Conservation (phyloP, 768 basidiomycete species). For the Leccinellum rugosiceps region DNA sequence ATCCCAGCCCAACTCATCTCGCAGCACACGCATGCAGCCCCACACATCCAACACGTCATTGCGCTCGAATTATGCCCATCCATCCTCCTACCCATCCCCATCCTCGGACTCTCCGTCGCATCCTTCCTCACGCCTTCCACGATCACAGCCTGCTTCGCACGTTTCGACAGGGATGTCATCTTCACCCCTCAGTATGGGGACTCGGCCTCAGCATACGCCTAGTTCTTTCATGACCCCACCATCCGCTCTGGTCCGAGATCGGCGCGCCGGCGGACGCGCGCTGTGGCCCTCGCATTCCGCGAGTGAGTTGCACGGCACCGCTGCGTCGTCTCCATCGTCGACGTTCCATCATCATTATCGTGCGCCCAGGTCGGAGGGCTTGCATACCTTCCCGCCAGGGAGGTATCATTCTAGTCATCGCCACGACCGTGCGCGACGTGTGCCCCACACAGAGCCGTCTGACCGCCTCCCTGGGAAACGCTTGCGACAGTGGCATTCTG, state of each 20-base stretch:
- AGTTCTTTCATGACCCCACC: background rate
- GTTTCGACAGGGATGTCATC: background rate
- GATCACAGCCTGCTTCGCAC: background rate
- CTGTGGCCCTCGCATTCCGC: conserved; percentile 22
- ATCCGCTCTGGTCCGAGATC: conserved; percentile 2
- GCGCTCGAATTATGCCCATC: background rate
- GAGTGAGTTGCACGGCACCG: conserved; percentile 17
- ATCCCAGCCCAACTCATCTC: background rate
- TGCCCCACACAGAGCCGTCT: background rate
- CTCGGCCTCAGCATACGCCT: background rate
- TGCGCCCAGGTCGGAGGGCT: background rate
- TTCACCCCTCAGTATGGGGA: background rate
- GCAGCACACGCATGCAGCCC: background rate
- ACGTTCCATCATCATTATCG: background rate
- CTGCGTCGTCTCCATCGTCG: background rate
- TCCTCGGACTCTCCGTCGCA: background rate
- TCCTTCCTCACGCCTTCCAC: background rate
- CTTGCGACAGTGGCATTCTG: conserved; percentile 23
- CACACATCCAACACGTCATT: conserved; percentile 2
- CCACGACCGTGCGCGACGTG: background rate
- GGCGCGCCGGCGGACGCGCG: conserved; percentile 9
- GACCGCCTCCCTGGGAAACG: conserved; percentile 3
- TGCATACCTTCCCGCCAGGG: background rate
- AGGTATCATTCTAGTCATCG: background rate
- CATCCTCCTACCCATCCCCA: background rate